Percentiles rank a stretch among this genome's conserved stretches.
These are phyloP conservation scores for Stephanodiscus minutulus DNA, from an alignment of 108 stramenopile genomes.

Conservation along the genomic window DNA sequence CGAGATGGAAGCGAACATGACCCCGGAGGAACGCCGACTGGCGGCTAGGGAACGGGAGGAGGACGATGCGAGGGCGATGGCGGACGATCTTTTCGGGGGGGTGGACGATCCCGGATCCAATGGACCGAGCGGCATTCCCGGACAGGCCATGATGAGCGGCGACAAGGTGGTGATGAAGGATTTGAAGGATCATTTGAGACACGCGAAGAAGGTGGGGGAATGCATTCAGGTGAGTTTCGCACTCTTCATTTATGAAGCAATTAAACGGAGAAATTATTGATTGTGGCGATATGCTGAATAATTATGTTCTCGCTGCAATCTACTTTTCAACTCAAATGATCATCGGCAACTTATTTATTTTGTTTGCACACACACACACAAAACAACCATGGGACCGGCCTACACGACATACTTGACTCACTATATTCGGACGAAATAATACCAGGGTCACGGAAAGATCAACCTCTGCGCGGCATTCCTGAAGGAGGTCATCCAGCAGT, in stretches of 20 bases:
- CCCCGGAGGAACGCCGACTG: constrained; percentile 70
- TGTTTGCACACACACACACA: too few relatives aligned
- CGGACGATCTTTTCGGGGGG: constrained; percentile 86
- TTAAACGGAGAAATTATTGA: neutral
- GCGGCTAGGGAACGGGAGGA: constrained; percentile 67
- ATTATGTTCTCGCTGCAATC: neutral
- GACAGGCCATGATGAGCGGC: constrained; percentile 48
- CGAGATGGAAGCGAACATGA: constrained; percentile 86
- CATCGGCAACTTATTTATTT: too few relatives aligned
- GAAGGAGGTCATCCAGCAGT: constrained; percentile 78
- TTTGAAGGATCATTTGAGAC: constrained; percentile 89
- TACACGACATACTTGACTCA: too few relatives aligned
- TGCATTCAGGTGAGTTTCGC: constrained; percentile 66
- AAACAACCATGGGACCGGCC: too few relatives aligned
- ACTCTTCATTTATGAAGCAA: neutral
- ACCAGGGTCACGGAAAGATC: constrained; percentile 80
- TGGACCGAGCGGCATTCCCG: constrained; percentile 6
- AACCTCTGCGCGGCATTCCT: constrained; percentile 77
- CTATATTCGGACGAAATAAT: neutral
- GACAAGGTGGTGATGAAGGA: constrained; percentile 82
- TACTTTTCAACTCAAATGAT: neutral
- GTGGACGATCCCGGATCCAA: constrained; percentile 43
- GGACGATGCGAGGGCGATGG: constrained; percentile 79
- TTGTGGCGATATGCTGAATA: neutral
- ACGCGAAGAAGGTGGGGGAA: constrained; percentile 80